Evolutionary conservation across 805 yeast genomes (phyloP).

Genomic region (Candida pseudofarinosa): DNA sequence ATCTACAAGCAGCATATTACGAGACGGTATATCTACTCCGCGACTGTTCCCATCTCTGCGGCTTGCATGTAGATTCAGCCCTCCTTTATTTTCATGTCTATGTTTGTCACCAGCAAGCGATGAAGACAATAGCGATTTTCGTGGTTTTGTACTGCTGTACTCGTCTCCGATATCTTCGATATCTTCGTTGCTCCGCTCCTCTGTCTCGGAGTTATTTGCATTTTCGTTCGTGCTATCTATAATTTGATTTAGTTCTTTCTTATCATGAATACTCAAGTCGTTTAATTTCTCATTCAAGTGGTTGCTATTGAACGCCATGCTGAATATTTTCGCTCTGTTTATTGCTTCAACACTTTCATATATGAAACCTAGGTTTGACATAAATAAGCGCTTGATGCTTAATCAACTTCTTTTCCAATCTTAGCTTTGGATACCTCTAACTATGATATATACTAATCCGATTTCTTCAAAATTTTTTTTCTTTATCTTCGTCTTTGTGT

Average conservation of each 20-base stretch:
- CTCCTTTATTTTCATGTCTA: not conserved
- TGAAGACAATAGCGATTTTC: slow-evolving; percentile 22
- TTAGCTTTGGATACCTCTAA: not conserved
- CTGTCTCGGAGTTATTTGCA: not conserved
- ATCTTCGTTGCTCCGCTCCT: not conserved
- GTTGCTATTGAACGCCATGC: slow-evolving; percentile 7
- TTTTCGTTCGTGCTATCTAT: not conserved
- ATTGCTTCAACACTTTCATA: not conserved
- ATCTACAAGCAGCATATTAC: slow-evolving; percentile 9
- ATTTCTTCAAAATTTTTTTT: not conserved
- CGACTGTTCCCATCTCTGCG: not conserved
- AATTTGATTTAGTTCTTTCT: not conserved
- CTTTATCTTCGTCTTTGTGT: not conserved
- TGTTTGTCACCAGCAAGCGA: slow-evolving; percentile 22
- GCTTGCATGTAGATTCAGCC: not conserved
- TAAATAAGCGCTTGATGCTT: not conserved
- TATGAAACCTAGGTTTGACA: not conserved
- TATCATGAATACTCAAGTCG: slow-evolving; percentile 8
- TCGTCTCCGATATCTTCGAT: not conserved
- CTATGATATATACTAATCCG: not conserved
- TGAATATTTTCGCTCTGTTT: not conserved
- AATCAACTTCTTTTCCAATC: not conserved
- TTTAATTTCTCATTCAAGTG: slow-evolving; percentile 9
- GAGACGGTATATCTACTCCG: not conserved
- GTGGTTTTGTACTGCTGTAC: slow-evolving; percentile 6